Evolutionary conservation across 148 eudicot genomes (phyloP), one percentile per base, ranked within the genome.

Genomic region (Dianthus caryophyllus): DNA sequence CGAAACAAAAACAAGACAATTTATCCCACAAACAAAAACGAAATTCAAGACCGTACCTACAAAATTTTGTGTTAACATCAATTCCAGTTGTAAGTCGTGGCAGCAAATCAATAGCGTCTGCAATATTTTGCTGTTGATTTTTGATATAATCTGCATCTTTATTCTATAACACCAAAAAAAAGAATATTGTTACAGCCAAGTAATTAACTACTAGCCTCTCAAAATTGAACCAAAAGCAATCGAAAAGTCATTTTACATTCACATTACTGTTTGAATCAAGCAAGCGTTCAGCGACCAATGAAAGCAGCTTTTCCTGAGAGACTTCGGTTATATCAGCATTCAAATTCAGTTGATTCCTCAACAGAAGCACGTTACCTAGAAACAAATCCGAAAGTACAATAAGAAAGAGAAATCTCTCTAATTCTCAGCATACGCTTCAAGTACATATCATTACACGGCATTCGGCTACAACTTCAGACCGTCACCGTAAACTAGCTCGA

Each of bases 21-120:
- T 6, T 44, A 61, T 27, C 27, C 44, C 43, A 17, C 64, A 25
- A 53, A n/a, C n/a, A n/a, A 47, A 62, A 25, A 67, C 14, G 17
- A 7, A 36, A 75, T 56, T 30, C 38, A 56, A 71, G 65, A 39
- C 66, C 62, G 67, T 75, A 92, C 97, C 96, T 92, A 66, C 80
- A 75, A 53, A 88, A 92, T 73, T 88, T 92, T 73, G 84, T 73
- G 81, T 93, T 93, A 46, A 93, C 96, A 86, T 93, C 98, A 84
- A 93, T 93, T 58, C 98, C 98, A 48, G 98, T 93, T 1, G 91
- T 75, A 68, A 93, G 98, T 55, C 90, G 84, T 14, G 95, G 92
- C 70, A 93, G 98, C 81, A 86, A 82, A 81, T 93, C 92, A 73
- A 93, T 89, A 21, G 96, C 95, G 85, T 93, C 98, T 38, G 91